These are phyloP conservation scores for Nannochloropsis limnetica DNA, from an alignment of 352 stramenopile genomes.

Conservation along the genomic window DNA sequence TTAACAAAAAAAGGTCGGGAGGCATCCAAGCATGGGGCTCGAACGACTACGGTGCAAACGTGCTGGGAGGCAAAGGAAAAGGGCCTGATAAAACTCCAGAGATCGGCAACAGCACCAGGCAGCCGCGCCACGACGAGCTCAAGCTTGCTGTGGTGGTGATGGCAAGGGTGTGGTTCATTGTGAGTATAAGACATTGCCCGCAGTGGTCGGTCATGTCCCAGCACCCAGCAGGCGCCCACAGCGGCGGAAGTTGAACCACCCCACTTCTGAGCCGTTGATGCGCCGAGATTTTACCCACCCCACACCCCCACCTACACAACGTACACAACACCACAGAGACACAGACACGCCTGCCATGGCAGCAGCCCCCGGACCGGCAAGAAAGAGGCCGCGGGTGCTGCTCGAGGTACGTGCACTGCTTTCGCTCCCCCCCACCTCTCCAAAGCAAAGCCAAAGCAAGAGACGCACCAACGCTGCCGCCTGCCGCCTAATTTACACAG, in stretches of 20 bases:
- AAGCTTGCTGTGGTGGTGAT: not conserved
- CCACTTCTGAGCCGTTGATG: too few relatives aligned
- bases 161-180: not conserved
- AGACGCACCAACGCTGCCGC: not conserved
- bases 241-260: too few relatives aligned
- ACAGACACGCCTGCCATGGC: not conserved
- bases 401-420: not conserved
- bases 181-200: not conserved
- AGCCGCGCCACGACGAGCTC: not conserved
- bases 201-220: too few relatives aligned
- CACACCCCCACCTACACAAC: too few relatives aligned
- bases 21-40: too few relatives aligned
- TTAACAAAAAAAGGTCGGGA: too few relatives aligned
- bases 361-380: not conserved
- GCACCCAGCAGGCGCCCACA: too few relatives aligned
- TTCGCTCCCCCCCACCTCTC: not conserved
- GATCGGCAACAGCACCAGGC: not conserved
- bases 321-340: not conserved
- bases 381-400: not conserved
- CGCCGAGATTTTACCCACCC: too few relatives aligned
- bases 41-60: too few relatives aligned
- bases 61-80: too few relatives aligned
- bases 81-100: not conserved
- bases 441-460: not conserved
- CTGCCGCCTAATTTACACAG: not conserved